Conservation (phyloP, 495 filamentous ascomycete genomes). For the Penicillium psychrofluorescens region DNA sequence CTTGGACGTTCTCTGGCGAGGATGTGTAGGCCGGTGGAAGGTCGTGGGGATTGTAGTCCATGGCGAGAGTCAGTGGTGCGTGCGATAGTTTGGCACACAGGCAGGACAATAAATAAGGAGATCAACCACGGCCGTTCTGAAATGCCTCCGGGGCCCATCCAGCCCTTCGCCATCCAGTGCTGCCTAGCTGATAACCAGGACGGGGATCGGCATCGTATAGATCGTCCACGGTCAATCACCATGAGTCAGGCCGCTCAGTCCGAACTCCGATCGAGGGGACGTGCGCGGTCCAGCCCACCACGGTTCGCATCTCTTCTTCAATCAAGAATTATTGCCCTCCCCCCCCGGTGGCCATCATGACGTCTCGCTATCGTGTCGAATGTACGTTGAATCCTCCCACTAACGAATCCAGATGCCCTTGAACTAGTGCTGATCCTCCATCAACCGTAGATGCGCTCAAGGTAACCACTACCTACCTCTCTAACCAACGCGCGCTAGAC, state of each 20-base stretch:
- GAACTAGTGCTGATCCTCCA: conserved; percentile 9
- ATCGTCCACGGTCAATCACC: too few species aligned
- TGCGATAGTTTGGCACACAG: too few species aligned
- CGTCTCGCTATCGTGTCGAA: conserved; percentile 85
- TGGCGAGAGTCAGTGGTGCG: too few species aligned
- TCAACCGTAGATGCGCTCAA: conserved; percentile 67
- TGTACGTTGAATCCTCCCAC: conserved; percentile 43
- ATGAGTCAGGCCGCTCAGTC: too few species aligned
- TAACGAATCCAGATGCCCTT: conserved; percentile 4
- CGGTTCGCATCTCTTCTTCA: background rate
- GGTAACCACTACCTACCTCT: conserved; percentile 22
- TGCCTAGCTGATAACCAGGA: too few species aligned
- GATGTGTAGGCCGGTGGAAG: conserved; percentile 7
- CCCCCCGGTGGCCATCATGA: conserved; percentile 49
- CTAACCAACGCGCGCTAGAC: background rate
- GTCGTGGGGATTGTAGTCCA: background rate
- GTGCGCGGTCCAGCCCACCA: too few species aligned
- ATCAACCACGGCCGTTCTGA: too few species aligned
- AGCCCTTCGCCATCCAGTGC: too few species aligned
- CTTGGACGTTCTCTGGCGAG: background rate
- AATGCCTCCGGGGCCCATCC: too few species aligned
- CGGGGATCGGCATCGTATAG: too few species aligned
- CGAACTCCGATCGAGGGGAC: too few species aligned
- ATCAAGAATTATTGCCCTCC: background rate
- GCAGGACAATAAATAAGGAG: too few species aligned